Percentiles rank a stretch among this genome's conserved stretches.
phyloP scores from a whole-genome alignment of 257 asterid species.

The Mitragyna speciosa region DNA sequence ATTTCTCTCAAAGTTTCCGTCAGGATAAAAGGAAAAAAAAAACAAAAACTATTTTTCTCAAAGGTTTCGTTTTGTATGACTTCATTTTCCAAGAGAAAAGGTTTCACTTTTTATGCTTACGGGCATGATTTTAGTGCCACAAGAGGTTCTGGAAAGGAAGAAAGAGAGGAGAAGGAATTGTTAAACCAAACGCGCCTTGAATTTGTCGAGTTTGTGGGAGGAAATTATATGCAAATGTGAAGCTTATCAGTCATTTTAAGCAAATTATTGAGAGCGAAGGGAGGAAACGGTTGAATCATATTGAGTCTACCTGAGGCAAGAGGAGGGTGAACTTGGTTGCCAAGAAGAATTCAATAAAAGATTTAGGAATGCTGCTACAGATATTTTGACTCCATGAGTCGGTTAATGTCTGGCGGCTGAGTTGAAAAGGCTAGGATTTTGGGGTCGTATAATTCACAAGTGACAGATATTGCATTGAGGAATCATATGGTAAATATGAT shows the following conservation, averaged over 20 bases:
- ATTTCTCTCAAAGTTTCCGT: no score
- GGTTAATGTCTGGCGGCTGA: slow-evolving; percentile 83
- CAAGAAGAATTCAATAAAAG: slow-evolving; percentile 69
- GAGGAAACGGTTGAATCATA: slow-evolving; percentile 69
- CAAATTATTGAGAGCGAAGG: slow-evolving; percentile 83
- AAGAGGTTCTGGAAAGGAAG: slow-evolving; percentile 50
- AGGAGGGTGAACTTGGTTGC: slow-evolving; percentile 75
- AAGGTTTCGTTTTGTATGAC: no score
- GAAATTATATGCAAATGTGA: slow-evolving; percentile 69
- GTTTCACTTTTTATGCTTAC: slow-evolving; percentile 43
- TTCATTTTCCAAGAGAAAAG: no score
- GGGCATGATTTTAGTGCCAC: slow-evolving; percentile 71
- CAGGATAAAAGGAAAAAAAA: no score
- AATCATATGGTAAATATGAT: slow-evolving; percentile 74
- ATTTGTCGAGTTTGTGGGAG: slow-evolving; percentile 86
- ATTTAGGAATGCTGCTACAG: slow-evolving; percentile 69
- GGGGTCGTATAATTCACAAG: slow-evolving; percentile 81
- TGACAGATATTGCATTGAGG: slow-evolving; percentile 71
- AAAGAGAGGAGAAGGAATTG: slow-evolving; percentile 53
- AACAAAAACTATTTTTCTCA: no score
- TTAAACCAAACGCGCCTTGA: slow-evolving; percentile 58
- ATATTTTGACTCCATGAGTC: slow-evolving; percentile 65
- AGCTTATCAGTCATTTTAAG: slow-evolving; percentile 69
- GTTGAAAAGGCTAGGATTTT: slow-evolving; percentile 76
- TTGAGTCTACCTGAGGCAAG: slow-evolving; percentile 79